Percentiles rank a stretch among this genome's conserved stretches.
These are phyloP conservation scores for Aegilops speltoides DNA, from an alignment of 176 grass and related monocot species.

Conservation along the genomic window DNA sequence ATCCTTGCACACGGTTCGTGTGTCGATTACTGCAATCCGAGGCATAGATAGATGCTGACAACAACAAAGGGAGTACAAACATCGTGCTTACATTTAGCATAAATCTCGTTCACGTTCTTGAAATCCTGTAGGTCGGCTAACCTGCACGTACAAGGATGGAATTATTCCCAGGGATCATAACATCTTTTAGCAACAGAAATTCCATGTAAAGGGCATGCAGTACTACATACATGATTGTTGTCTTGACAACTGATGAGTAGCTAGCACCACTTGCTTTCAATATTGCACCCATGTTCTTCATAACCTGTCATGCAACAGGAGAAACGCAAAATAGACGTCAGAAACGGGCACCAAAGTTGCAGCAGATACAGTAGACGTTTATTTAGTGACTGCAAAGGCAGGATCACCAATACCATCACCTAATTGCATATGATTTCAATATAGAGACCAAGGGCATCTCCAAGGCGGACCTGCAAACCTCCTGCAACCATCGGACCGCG, in stretches of 20 bases:
- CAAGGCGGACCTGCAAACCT: too few species aligned
- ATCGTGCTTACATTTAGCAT: constrained; percentile 78
- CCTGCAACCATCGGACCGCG: too few species aligned
- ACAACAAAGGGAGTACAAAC: not conserved
- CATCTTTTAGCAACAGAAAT: not conserved
- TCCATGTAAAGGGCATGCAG: not conserved
- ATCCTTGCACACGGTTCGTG: not conserved
- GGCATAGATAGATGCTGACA: not conserved
- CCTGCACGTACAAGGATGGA: constrained; percentile 42
- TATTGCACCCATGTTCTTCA: constrained; percentile 98
- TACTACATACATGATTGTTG: constrained; percentile 79
- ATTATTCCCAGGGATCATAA: constrained; percentile 10
- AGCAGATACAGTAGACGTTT: not conserved
- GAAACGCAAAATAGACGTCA: not conserved
- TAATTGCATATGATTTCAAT: not conserved
- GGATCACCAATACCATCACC: not conserved
- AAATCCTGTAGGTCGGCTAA: constrained; percentile 93
- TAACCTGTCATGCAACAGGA: constrained; percentile 41
- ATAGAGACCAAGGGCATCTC: not conserved
- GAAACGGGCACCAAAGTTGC: not conserved
- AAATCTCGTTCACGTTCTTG: constrained; percentile 95
- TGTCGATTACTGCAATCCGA: not conserved
- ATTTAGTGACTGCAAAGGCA: not conserved
- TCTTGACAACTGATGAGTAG: constrained; percentile 95
- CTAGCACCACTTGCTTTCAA: constrained; percentile 84